Base-by-base conservation (phyloP, 176 grass and related monocot species). In the Puya raimondii region DNA sequence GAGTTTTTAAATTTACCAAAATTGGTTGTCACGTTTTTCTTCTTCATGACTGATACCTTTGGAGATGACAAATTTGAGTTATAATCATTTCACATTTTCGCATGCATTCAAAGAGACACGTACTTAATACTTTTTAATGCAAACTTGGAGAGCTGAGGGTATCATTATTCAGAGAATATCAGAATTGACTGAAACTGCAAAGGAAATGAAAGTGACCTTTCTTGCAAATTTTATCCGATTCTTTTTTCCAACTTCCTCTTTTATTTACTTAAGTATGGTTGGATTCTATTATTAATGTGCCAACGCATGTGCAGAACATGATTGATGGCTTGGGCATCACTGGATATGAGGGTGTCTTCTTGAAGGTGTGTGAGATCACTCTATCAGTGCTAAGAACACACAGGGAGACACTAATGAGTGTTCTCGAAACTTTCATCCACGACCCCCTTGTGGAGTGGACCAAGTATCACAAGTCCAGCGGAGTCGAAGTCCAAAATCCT, bases 401-500 rank as follows among this genome's bases (percentile, higher is more conserved):
- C 70, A 92, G 88, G 77, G 94, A 97, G 80, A 79, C 84, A 50
- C 84, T 92, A n/a, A 88, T 97, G 94, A 92, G 86, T 20, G 82
- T 97, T 64, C 84, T 97, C 16, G 94, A 97, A 74, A 97, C 94
- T 66, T 97, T 92, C 75, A 84, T 97, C 47, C 86, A 97, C 13
- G 89, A 97, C 33, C 89, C 94, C 0, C 82, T 97, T n/a, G 94
- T 97, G 10, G 94, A 92, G 72, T 97, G 89, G 94, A 92, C 82
- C 85, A 92, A 97, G 85, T 75, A 69, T 78, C 75, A 85, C 53
- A 97, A 97, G 66, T 90, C 89, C 21, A 87, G 94, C 18, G 84
- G 80, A 59, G 94, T 88, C 1, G 94, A 97, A 75, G 94, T 97
- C 33, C 84, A 83, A 72, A 97, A 97, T 17, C 94, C 94, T 21